Conservation (phyloP, 2,329 filamentous ascomycete species). For the Hypocrella siamensis region DNA sequence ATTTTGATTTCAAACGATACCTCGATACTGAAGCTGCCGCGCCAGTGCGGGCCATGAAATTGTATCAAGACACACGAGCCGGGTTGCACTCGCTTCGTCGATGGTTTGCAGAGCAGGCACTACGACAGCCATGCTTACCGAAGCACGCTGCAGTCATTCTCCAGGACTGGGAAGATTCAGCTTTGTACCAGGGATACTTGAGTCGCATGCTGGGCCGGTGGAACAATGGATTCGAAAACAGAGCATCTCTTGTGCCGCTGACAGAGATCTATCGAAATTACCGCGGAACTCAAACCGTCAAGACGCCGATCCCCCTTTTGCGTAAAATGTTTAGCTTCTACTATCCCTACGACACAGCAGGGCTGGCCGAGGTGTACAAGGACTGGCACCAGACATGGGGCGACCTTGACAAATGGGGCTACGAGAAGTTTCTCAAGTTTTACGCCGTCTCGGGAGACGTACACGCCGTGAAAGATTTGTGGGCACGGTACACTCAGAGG, state of each 20-base stretch:
- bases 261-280: slow-evolving; percentile 29
- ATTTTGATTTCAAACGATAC: slow-evolving; percentile 18
- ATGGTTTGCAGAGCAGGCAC: slow-evolving; percentile 14
- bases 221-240: slow-evolving; percentile 12
- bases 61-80: slow-evolving; percentile 7
- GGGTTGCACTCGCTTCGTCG: slow-evolving; percentile 14
- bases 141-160: slow-evolving; percentile 22
- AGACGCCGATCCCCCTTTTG: slow-evolving; percentile 22
- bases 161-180: slow-evolving; percentile 18
- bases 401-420: slow-evolving; percentile 26
- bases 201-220: slow-evolving; percentile 14
- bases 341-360: slow-evolving; percentile 19
- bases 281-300: slow-evolving; percentile 21
- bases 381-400: slow-evolving; percentile 31
- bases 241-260: slow-evolving; percentile 16
- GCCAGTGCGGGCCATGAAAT: slow-evolving; percentile 9
- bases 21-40: slow-evolving; percentile 12
- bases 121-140: slow-evolving; percentile 18
- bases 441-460: slow-evolving; percentile 32
- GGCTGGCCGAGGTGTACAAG: slow-evolving; percentile 28
- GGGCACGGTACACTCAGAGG: slow-evolving; percentile 23
- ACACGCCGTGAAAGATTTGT: slow-evolving; percentile 26
- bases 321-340: slow-evolving; percentile 28
- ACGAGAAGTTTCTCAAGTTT: slow-evolving; percentile 31
- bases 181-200: slow-evolving; percentile 29